A percentile compares a stretch with the other conserved stretches of the same genome.
Conservation (phyloP, 2,329 filamentous ascomycete species). For the Geosmithia putterillii region DNA sequence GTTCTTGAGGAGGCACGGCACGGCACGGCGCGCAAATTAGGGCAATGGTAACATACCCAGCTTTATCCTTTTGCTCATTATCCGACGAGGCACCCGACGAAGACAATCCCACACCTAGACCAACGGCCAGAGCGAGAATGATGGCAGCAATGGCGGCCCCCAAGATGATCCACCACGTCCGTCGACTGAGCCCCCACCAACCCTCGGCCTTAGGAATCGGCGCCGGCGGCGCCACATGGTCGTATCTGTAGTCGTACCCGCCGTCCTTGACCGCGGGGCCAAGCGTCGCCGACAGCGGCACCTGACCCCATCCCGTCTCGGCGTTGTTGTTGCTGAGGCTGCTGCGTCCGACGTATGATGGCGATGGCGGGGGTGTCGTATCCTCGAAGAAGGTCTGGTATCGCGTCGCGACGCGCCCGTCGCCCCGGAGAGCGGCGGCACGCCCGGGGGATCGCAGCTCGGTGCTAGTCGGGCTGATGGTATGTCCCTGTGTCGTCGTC, state of each 20-base stretch:
- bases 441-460: not conserved
- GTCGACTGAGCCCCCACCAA: conserved; percentile 9
- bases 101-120: conserved; percentile 18
- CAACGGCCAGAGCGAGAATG: conserved; percentile 23
- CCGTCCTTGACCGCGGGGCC: not conserved
- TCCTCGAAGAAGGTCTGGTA: conserved; percentile 25
- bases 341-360: conserved; percentile 3
- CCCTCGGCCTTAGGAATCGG: conserved; percentile 9
- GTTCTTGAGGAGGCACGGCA: not conserved
- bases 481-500: not conserved
- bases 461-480: no score
- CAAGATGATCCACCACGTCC: conserved; percentile 21
- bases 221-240: conserved; percentile 9
- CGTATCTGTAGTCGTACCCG: conserved; percentile 12
- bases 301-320: not conserved
- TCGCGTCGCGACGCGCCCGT: conserved; percentile 8
- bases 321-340: not conserved
- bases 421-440: not conserved
- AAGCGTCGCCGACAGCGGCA: not conserved
- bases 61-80: not conserved
- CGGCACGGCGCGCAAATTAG: no score
- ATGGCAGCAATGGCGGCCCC: conserved; percentile 12
- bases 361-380: conserved; percentile 19
- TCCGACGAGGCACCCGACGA: not conserved
- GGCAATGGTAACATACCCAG: conserved; percentile 4